Percentiles rank a stretch among this genome's conserved stretches.
Conservation (phyloP, 192 early-diverging fungal species). For the Glomus cerebriforme region DNA sequence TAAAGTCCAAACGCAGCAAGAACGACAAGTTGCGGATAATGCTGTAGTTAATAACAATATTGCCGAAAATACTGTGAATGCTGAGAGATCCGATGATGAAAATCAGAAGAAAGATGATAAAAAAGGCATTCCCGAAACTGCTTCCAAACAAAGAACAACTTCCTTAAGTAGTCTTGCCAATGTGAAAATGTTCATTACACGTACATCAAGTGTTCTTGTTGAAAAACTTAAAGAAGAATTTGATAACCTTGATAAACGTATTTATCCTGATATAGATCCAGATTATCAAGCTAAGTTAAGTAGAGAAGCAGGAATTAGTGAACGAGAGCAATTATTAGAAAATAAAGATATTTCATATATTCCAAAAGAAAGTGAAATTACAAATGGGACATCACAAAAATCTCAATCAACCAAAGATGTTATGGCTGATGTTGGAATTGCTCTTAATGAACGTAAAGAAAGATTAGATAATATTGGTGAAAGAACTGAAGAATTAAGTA, state of each 20-base stretch:
- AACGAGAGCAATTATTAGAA: slow-evolving; percentile 5
- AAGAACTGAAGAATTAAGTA: slow-evolving; percentile 59
- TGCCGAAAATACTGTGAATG: not conserved
- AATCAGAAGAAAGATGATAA: not conserved
- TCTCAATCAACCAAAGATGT: not conserved
- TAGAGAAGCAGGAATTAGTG: not conserved
- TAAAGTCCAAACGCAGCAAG: not conserved
- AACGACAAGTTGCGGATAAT: not conserved
- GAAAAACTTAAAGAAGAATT: slow-evolving; percentile 10
- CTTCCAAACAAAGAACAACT: not conserved
- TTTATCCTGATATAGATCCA: not conserved
- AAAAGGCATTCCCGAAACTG: not conserved
- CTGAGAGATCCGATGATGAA: not conserved
- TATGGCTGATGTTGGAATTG: slow-evolving; percentile 34
- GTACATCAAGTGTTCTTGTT: not conserved
- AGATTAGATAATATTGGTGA: slow-evolving; percentile 54
- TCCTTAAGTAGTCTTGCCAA: not conserved
- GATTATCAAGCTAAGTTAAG: not conserved
- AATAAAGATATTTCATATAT: not conserved
- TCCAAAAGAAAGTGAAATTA: not conserved
- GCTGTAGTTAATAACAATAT: not conserved
- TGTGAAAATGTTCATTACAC: not conserved
- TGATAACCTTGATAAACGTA: not conserved
- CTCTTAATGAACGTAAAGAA: slow-evolving; percentile 71
- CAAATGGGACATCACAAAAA: not conserved